Percentiles rank a stretch among this genome's conserved stretches.
Evolutionary conservation across 2,329 filamentous ascomycete genomes (phyloP).

Genomic region (Sodiomyces alkalinus): DNA sequence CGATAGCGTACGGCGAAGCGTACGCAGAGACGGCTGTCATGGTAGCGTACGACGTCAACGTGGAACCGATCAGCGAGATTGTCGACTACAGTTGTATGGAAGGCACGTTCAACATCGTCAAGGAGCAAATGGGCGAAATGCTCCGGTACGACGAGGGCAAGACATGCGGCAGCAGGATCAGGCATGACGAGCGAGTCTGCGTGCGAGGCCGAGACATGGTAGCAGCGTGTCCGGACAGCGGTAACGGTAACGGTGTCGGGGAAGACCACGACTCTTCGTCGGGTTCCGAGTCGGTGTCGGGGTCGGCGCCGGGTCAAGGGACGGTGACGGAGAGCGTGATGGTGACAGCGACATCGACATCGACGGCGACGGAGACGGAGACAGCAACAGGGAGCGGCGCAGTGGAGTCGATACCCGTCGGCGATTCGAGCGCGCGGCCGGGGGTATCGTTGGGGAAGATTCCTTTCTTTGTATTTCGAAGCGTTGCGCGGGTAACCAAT

Average conservation of each 20-base stretch:
- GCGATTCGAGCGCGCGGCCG: too few relatives aligned
- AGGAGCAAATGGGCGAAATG: background rate
- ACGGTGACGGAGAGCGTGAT: background rate
- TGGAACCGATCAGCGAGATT: background rate
- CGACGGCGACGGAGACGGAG: too few relatives aligned
- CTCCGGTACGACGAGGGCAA: background rate
- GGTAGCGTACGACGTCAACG: constrained; percentile 2
- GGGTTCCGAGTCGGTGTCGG: too few relatives aligned
- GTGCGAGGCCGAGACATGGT: too few relatives aligned
- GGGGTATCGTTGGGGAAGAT: too few relatives aligned
- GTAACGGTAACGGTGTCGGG: too few relatives aligned
- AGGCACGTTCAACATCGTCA: background rate
- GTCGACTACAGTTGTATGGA: background rate
- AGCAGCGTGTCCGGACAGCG: too few relatives aligned
- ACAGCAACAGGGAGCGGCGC: too few relatives aligned
- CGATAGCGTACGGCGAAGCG: background rate
- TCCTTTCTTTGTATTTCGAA: too few relatives aligned
- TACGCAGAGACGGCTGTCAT: constrained; percentile 11
- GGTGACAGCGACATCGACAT: background rate
- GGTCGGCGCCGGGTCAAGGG: background rate
- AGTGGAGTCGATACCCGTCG: too few relatives aligned
- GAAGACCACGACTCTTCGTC: too few relatives aligned
- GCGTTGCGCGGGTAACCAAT: too few relatives aligned
- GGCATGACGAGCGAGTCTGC: constrained; percentile 13
- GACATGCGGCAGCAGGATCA: background rate